A percentile compares a stretch with the other conserved stretches of the same genome.
These are phyloP conservation scores for Penicillium crystallinum DNA, from an alignment of 495 filamentous ascomycete genomes.

Conservation along the genomic window DNA sequence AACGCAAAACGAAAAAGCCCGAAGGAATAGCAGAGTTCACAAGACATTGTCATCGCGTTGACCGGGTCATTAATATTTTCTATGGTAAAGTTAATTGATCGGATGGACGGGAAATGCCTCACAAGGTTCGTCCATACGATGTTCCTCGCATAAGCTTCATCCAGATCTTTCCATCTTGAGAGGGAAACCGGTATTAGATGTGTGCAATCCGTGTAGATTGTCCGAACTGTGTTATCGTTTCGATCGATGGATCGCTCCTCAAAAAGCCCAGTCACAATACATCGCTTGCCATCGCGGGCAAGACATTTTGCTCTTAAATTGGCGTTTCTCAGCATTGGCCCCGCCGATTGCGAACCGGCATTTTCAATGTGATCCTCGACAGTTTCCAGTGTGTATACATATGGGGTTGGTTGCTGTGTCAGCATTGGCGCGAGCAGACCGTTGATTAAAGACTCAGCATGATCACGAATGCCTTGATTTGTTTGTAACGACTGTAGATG, in stretches of 20 bases:
- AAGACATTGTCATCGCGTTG: background rate
- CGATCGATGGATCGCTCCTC: background rate
- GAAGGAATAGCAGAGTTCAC: background rate
- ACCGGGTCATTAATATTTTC: background rate
- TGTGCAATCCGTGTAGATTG: background rate
- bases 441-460: background rate
- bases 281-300: background rate
- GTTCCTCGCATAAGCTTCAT: background rate
- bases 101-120: background rate
- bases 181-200: background rate
- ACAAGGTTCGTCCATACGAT: background rate
- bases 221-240: background rate
- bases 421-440: background rate
- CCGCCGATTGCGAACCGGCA: background rate
- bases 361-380: background rate
- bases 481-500: background rate
- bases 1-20: background rate
- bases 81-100: background rate
- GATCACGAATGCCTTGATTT: background rate
- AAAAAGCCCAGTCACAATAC: background rate
- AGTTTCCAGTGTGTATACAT: background rate
- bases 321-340: background rate
- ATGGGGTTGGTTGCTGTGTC: background rate
- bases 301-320: background rate
- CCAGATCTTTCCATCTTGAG: background rate